These are phyloP conservation scores for Mycena rosella DNA, from an alignment of 768 basidiomycete species.

Conservation along the genomic window DNA sequence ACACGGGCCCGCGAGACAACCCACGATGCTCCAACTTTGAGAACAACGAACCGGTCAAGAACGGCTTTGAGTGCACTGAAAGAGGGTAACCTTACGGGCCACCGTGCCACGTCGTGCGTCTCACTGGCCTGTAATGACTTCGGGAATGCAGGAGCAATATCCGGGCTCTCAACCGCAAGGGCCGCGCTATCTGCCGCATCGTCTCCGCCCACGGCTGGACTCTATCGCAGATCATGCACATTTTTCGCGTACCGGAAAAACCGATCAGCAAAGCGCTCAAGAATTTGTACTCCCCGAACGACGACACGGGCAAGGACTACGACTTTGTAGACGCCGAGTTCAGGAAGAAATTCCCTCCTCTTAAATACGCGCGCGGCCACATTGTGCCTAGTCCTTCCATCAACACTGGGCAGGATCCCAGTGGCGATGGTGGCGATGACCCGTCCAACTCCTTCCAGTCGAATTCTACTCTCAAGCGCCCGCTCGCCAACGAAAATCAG, in stretches of 20 bases:
- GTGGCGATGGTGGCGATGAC: too few relatives aligned
- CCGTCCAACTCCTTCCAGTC: too few relatives aligned
- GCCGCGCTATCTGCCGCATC: constrained; percentile 22
- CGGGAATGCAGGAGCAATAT: background rate
- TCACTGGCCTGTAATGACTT: background rate
- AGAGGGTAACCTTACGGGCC: background rate
- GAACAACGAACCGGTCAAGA: constrained; percentile 4
- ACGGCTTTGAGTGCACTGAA: background rate
- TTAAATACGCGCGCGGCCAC: background rate
- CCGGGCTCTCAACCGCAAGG: constrained; percentile 15
- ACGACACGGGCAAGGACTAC: background rate
- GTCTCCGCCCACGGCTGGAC: constrained; percentile 7
- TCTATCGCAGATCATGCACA: background rate
- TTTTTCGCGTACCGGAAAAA: background rate
- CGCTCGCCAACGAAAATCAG: too few relatives aligned
- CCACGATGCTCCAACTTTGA: constrained; percentile 1
- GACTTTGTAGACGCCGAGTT: background rate
- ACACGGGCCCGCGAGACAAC: constrained; percentile 11
- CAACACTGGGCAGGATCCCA: background rate
- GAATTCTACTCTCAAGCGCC: too few relatives aligned
- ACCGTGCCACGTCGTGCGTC: too few relatives aligned
- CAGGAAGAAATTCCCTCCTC: background rate
- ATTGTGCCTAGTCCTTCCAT: background rate
- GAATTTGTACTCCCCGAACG: background rate
- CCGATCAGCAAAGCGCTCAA: background rate